Conservation (phyloP, 371 early-diverging fungal species). For the Encephalitozoon cuniculi region DNA sequence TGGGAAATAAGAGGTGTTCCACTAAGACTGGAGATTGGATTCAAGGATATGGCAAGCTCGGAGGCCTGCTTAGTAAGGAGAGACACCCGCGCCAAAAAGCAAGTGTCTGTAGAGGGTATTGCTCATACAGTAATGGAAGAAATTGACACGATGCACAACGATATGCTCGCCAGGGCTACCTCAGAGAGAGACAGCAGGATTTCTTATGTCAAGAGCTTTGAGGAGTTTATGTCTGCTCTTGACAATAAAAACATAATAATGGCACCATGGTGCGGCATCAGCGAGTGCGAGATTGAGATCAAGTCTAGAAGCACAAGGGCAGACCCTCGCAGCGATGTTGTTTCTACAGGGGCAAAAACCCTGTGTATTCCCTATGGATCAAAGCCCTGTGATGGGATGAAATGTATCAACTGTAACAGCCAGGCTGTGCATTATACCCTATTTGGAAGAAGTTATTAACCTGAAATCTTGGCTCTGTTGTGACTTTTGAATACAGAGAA, state of each 20-base stretch:
- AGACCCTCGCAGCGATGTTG: constrained; percentile 63
- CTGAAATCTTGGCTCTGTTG: neutral
- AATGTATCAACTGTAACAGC: constrained; percentile 72
- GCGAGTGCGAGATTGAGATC: constrained; percentile 85
- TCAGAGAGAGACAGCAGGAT: constrained; percentile 69
- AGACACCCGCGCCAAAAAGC: constrained; percentile 68
- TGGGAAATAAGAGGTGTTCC: constrained; percentile 98
- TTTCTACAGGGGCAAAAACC: constrained; percentile 95
- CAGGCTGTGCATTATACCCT: constrained; percentile 72
- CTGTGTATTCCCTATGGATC: constrained; percentile 92
- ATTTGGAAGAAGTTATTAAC: constrained; percentile 81
- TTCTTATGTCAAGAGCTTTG: constrained; percentile 71
- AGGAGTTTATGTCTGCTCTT: constrained; percentile 78
- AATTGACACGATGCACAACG: constrained; percentile 75
- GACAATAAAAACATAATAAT: constrained; percentile 76
- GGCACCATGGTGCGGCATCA: constrained; percentile 88
- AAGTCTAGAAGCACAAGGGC: constrained; percentile 71
- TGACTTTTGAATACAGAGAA: too few relatives aligned
- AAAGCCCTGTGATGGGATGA: constrained; percentile 66
- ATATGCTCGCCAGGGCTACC: constrained; percentile 81
- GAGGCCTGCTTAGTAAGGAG: constrained; percentile 75
- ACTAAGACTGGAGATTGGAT: constrained; percentile 89
- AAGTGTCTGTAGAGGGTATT: constrained; percentile 42
- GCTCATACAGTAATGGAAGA: constrained; percentile 65
- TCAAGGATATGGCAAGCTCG: constrained; percentile 77